phyloP scores from a whole-genome alignment of 352 stramenopile species.

The Pythium sp. region DNA sequence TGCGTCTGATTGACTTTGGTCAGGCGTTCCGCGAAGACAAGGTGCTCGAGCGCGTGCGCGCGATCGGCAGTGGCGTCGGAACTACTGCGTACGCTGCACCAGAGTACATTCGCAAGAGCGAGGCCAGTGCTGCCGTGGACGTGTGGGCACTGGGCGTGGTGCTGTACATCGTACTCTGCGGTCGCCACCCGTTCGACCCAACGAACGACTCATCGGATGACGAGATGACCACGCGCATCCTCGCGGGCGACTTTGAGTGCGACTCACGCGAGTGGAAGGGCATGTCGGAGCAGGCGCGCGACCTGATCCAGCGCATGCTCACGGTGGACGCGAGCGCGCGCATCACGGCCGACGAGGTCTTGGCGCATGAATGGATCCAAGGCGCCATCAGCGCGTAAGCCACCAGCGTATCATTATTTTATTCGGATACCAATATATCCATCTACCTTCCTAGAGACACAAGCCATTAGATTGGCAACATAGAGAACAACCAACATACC shows the following conservation, averaged over 20 bases:
- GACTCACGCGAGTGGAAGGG: slow-evolving; percentile 31
- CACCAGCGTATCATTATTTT: background rate
- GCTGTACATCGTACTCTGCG: slow-evolving; percentile 52
- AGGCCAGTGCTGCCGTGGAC: slow-evolving; percentile 39
- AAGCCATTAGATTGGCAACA: background rate
- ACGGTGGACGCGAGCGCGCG: slow-evolving; percentile 37
- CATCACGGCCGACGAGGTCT: slow-evolving; percentile 40
- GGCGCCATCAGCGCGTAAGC: slow-evolving; percentile 1
- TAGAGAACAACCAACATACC: background rate
- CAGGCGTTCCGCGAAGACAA: slow-evolving; percentile 54
- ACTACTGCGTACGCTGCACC: slow-evolving; percentile 43
- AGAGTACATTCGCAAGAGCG: slow-evolving; percentile 31
- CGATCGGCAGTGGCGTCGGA: slow-evolving; percentile 21
- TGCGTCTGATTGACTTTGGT: slow-evolving; percentile 81
- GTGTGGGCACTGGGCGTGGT: slow-evolving; percentile 60
- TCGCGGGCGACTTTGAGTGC: slow-evolving; percentile 34
- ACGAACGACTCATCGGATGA: slow-evolving; percentile 43
- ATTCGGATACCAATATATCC: slow-evolving; percentile 1
- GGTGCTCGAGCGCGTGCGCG: background rate
- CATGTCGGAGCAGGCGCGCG: slow-evolving; percentile 39
- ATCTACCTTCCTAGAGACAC: background rate
- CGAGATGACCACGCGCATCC: slow-evolving; percentile 37
- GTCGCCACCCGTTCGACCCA: slow-evolving; percentile 55
- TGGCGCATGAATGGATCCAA: slow-evolving; percentile 52
- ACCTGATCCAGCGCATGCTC: slow-evolving; percentile 44